phyloP scores from a whole-genome alignment of 495 filamentous ascomycete genomes.

The Chaetomium fimeti region DNA sequence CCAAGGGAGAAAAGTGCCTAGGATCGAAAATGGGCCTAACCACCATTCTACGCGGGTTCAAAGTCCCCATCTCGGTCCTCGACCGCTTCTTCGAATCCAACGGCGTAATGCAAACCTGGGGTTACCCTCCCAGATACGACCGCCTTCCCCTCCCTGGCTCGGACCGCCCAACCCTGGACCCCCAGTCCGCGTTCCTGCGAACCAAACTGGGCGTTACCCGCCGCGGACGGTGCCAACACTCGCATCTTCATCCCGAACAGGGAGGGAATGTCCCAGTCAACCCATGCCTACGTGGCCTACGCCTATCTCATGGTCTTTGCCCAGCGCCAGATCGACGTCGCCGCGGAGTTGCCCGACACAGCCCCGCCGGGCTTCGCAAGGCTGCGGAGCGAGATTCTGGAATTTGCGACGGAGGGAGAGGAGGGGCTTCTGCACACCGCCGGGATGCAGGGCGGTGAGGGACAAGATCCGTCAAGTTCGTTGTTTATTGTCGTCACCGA shows the following conservation, averaged over 20 bases:
- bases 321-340: not conserved
- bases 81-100: conserved; percentile 2
- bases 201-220: not conserved
- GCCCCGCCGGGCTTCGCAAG: not conserved
- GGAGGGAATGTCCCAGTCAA: not conserved
- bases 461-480: not conserved
- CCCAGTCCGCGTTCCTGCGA: not conserved
- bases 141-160: not conserved
- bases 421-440: not conserved
- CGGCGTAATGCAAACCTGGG: not conserved
- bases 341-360: not conserved
- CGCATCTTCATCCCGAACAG: not conserved
- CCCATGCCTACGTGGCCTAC: conserved; percentile 2
- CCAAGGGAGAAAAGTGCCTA: no score
- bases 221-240: not conserved
- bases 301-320: not conserved
- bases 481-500: not conserved
- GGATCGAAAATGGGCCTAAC: not conserved
- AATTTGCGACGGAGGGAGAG: no score
- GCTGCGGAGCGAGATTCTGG: not conserved
- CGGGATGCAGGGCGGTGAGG: not conserved
- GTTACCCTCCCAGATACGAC: not conserved
- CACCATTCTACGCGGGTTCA: conserved; percentile 1
- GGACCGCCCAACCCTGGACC: not conserved
- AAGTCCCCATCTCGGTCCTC: not conserved